Base-by-base conservation (phyloP, 192 early-diverging fungal species). In the Helicostylum pulchrum region DNA sequence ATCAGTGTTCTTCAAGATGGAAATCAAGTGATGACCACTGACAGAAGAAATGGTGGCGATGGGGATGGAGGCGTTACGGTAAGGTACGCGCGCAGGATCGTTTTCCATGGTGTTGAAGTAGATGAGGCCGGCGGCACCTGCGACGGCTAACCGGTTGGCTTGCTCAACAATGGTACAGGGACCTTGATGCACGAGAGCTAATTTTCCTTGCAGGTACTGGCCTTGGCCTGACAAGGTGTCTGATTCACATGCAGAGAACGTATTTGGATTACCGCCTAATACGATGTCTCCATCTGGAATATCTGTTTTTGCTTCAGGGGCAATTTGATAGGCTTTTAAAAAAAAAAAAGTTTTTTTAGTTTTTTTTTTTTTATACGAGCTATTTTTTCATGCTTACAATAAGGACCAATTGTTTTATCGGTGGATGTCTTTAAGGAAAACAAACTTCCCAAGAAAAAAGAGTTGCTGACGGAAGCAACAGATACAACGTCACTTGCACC, bases 111-210 rank as follows among this genome's bases (percentile, higher is more conserved):
- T 75, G 65, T 88, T 83, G 71, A 85, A 88, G 19, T 91, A 69
- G 31, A 92, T 58, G 4, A 86, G 78, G 34, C 76, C 90, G 20
- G 78, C 68, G 0, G 89, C 90, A 34, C 87, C 87, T 11, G 85
- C 87, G 4, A 23, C 57, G 8, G 70, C 77, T 6, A 85, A 79
- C 53, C 80, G 72, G 0, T 46, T 53, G 0, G 82, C 70, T 78
- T 94, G 92, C 20, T 76, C 66, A 11, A 70, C 78, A 71, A 92
- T 87, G 0, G 75, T 79, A 53, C 92, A 94, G 7, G 70, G 70
- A 6, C 90, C 90, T 42, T 88, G 87, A 42, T 83, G 82, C 44
- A 92, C 74, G 42, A 94, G 62, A 23, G 80, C 77, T 21, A 87
- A 75, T 63, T 87, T 83, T 1, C 79, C 78, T 0, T 54, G 70